phyloP scores from a whole-genome alignment of 805 yeast genomes.

The Monosporozyma aquatica region DNA sequence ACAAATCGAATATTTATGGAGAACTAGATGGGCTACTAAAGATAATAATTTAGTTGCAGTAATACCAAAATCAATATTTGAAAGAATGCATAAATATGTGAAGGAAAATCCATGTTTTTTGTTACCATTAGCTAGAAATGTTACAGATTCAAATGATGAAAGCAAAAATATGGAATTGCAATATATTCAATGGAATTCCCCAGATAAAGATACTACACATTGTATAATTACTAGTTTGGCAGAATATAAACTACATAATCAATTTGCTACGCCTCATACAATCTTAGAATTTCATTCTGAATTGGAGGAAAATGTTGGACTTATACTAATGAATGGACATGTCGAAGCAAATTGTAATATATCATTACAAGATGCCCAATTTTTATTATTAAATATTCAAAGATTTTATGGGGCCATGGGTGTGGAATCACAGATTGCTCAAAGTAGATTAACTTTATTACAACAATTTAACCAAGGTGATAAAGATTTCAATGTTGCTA shows the following conservation, averaged over 20 bases:
- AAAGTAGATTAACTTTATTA: conserved; percentile 49
- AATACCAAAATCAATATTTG: conserved; percentile 47
- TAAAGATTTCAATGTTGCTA: conserved; percentile 53
- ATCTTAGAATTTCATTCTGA: conserved; percentile 84
- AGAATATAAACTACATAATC: conserved; percentile 83
- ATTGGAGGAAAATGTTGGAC: conserved; percentile 44
- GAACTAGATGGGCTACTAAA: conserved; percentile 64
- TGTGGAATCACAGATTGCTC: conserved; percentile 34
- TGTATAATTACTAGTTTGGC: conserved; percentile 86
- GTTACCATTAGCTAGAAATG: conserved; percentile 67
- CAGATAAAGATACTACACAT: conserved; percentile 74
- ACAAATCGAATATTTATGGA: conserved; percentile 80
- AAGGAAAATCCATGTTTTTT: conserved; percentile 72
- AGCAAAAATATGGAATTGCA: conserved; percentile 65
- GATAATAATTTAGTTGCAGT: conserved; percentile 58
- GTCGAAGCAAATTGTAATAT: conserved; percentile 65
- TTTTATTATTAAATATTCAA: conserved; percentile 66
- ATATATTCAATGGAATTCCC: conserved; percentile 88
- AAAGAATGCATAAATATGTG: conserved; percentile 56
- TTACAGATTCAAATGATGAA: conserved; percentile 31
- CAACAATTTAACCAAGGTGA: conserved; percentile 64
- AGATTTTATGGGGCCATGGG: conserved; percentile 71
- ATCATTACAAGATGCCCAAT: conserved; percentile 65
- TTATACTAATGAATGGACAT: conserved; percentile 79
- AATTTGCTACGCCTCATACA: conserved; percentile 92